Base-by-base conservation (phyloP, 177 flowering plant genomes). In the Vitis hybrid region DNA sequence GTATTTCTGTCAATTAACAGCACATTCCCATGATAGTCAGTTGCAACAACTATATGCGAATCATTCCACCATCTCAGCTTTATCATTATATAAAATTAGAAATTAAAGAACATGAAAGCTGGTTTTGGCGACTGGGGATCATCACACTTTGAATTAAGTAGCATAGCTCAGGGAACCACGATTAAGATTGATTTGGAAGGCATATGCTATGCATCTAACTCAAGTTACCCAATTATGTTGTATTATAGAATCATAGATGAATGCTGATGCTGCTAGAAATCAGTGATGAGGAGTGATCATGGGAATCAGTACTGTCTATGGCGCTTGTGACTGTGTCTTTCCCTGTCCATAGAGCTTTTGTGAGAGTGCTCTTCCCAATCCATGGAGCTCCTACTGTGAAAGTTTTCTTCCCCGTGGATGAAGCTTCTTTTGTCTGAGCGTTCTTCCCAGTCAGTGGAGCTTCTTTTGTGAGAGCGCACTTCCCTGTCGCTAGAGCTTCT, bases 281-380 rank as follows among this genome's bases (percentile, higher is more conserved):
- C 46, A 62, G 49, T 60, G 69, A 75, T 59, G 58, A 49, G 51
- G 52, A 67, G 74, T 68, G 82, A 56, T 75, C 71, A 66, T 69
- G 68, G 40, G 87, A 85, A 64, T 71, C 76, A 59, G 51, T 76
- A 48, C 75, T 67, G 76, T 68, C 65, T 85, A 21, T 79, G 81
- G 60, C 68, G 85, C 71, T 71, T 80, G 72, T 71, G 76, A 16
- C 79, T 72, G 27, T 50, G 3, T 24, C 32, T 57, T 52, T 70
- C 74, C 32, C 74, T 66, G 13, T 75, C 74, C 62, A 32, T 19
- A 13, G 35, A 58, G 11, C 11, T 14, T 56, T 32, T 51, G 16
- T 56, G 61, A 14, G 61, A 67, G 21, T 56, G 61, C 54, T 55
- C 67, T 30, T 49, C 56, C 30, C 13, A 24, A 65, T 65, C 40